Evolutionary conservation across 1,139 yeast species (phyloP), one percentile per base, ranked within the genome.

Genomic region (Taphrina wiesneri): DNA sequence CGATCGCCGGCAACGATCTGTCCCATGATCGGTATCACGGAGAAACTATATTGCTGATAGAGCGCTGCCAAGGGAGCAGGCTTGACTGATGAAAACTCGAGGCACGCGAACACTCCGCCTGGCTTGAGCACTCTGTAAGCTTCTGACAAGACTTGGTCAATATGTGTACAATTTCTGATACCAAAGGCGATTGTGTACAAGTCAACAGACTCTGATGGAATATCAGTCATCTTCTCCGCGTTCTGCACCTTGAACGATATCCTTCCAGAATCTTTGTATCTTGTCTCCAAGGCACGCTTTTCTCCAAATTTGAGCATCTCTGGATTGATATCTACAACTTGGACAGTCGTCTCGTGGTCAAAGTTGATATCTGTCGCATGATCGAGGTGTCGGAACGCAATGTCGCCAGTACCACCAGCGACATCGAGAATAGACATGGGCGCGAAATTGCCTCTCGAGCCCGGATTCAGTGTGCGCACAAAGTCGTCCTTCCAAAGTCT

Each of bases 351-450:
- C 70, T 81, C 80, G 59, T 79, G 81, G 77, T 93, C 99, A 64
- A 88, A 87, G 75, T 85, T 90, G 70, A 86, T 85, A 60, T 81
- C 78, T 70, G 88, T 86, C 11, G 98, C 98, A 75, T 93, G 96
- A 73, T 92, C 97, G 70, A 93, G 80, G 69, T 95, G 82, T 5
- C 99, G 95, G 78, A 91, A 91, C 0, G 99, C 99, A 77, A 93
- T 92, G 75, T 93, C 99, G 56, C 99, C 99, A 17, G 98, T 91
- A 36, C 99, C 99, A 67, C 99, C 99, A 45, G 99, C 99, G 66
- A 95, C 98, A 77, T 93, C 99, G 70, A 93, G 81, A 74, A 93
- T 92, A 70, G 86, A 85, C 74, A 93, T 80, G 74, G 98, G 85
- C 15, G 60, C 65, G 23, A 56, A 56, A 36, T 60, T 51, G 17